Percentiles rank a stretch among this genome's conserved stretches.
Conservation (phyloP, 495 filamentous ascomycete species). For the Parathielavia hyrcaniae region DNA sequence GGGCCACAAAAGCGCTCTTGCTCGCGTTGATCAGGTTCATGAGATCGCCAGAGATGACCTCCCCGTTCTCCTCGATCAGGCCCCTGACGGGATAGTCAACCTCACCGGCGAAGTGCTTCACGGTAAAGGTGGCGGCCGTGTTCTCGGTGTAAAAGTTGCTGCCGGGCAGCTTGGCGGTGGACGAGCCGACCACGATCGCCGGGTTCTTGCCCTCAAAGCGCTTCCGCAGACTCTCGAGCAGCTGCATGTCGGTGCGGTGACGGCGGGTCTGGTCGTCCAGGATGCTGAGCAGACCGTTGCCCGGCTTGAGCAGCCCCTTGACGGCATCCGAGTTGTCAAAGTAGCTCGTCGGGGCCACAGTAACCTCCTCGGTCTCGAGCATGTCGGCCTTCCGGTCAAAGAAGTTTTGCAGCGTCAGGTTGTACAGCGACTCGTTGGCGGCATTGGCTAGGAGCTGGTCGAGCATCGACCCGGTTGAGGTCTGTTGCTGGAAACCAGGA, state of each 20-base stretch:
- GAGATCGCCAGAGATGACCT: conserved; percentile 89
- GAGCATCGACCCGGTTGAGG: conserved; percentile 73
- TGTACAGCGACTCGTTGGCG: conserved; percentile 83
- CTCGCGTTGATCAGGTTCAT: conserved; percentile 90
- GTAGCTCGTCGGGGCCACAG: conserved; percentile 83
- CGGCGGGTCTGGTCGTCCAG: conserved; percentile 91
- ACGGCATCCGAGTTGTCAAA: conserved; percentile 96
- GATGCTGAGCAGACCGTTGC: conserved; percentile 88
- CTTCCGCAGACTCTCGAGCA: conserved; percentile 82
- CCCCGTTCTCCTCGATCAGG: conserved; percentile 88
- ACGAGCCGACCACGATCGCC: conserved; percentile 67
- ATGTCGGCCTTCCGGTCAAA: conserved; percentile 89
- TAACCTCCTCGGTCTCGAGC: conserved; percentile 86
- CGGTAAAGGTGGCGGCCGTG: conserved; percentile 69
- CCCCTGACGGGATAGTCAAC: conserved; percentile 88
- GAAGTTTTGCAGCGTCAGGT: conserved; percentile 89
- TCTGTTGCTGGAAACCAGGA: conserved; percentile 81
- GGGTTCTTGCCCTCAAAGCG: conserved; percentile 92
- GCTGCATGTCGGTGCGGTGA: conserved; percentile 78
- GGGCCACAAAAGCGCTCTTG: conserved; percentile 77
- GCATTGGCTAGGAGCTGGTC: conserved; percentile 95
- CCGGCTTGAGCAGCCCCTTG: conserved; percentile 78
- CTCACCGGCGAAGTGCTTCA: conserved; percentile 93
- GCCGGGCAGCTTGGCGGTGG: conserved; percentile 62
- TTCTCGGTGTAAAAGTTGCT: conserved; percentile 79